Base-by-base conservation (phyloP, 345 rosid genomes). In the Populus pruinosa region DNA sequence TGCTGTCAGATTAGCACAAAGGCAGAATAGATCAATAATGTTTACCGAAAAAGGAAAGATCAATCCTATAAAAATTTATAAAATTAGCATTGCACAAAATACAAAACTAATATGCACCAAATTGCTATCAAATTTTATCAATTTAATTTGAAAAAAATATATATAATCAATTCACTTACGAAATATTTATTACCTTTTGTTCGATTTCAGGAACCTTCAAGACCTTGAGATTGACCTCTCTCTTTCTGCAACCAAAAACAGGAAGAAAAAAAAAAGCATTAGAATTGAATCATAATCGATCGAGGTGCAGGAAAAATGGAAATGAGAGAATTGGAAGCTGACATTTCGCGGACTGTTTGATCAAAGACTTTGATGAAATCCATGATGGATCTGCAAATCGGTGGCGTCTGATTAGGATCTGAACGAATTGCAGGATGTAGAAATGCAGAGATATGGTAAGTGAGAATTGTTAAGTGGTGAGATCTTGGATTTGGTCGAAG, bases 281-380 rank as follows among this genome's bases (percentile, higher is more conserved):
- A 47, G 61, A 77, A 76, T 62, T 36, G 27, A 27, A 59, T 17
- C n/a, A 29, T 14, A 75, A 74, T 71, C 8, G 25, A 69, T 39
- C 33, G 64, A 77, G 77, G 79, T 27, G 41, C 1, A 41, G 20
- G n/a, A 44, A 69, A 56, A 5, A 31, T 10, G 29, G 2, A 33
- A 53, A 36, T 8, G 6, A 67, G 49, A 67, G 50, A 25, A 78
- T 17, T 33, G 68, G 70, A 53, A 72, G 53, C 94, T 65, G 76
- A 96, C 99, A 96, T 96, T 87, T 96, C 99, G 59, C 99, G 97
- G 82, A 96, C 97, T 14, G 99, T 91, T 83, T 96, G 98, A 84
- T 96, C 99, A 86, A 96, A 76, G 44, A 88, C 99, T 93, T 96
- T 96, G 93, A 93, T 91, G 92, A 96, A 90, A 93, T 96, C 99